phyloP scores from a whole-genome alignment of 352 stramenopile genomes.

The Phytophthora ohioensis region DNA sequence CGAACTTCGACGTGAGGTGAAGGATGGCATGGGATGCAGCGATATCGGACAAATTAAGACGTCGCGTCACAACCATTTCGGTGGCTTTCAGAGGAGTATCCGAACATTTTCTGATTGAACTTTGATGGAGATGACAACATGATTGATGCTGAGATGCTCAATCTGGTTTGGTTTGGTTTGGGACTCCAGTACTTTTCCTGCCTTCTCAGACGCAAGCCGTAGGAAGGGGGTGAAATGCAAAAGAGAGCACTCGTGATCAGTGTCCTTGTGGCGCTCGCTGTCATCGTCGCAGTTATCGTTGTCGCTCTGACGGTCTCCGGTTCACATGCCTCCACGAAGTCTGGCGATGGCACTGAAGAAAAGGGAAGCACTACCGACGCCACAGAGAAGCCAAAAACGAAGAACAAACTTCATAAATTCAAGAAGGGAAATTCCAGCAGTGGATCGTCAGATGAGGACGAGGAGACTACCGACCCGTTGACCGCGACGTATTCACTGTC shows the following conservation, averaged over 20 bases:
- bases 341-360: slow-evolving; percentile 15
- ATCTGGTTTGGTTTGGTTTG: not conserved
- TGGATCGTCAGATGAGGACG: slow-evolving; percentile 32
- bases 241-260: slow-evolving; percentile 46
- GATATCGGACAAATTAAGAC: slow-evolving; percentile 23
- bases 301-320: slow-evolving; percentile 54
- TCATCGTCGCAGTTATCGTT: slow-evolving; percentile 52
- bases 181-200: slow-evolving; percentile 28
- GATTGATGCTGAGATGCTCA: slow-evolving; percentile 19
- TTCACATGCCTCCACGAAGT: slow-evolving; percentile 33
- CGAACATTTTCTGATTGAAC: slow-evolving; percentile 3
- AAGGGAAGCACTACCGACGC: not conserved
- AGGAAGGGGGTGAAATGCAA: slow-evolving; percentile 26
- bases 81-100: not conserved
- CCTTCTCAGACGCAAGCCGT: not conserved
- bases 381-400: slow-evolving; percentile 1
- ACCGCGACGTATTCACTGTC: slow-evolving; percentile 56
- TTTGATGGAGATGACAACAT: not conserved
- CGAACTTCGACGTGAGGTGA: not conserved
- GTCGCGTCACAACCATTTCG: not conserved
- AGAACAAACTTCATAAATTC: slow-evolving; percentile 31
- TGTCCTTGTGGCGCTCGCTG: slow-evolving; percentile 45
- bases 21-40: slow-evolving; percentile 19
- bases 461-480: slow-evolving; percentile 46
- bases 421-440: slow-evolving; percentile 33